A percentile compares a stretch with the other conserved stretches of the same genome.
Conservation (phyloP, 345 rosid species). For the Viola odorata region DNA sequence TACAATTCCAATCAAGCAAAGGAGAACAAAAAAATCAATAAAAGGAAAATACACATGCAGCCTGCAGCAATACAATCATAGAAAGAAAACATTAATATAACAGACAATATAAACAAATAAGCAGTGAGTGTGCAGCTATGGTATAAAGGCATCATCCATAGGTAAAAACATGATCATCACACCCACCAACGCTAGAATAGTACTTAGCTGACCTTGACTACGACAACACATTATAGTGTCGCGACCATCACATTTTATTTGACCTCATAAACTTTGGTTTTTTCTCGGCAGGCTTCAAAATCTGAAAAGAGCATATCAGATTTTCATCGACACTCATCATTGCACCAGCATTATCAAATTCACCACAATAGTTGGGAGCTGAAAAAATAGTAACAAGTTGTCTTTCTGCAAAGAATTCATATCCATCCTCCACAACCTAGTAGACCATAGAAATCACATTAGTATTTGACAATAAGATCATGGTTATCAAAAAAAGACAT, state of each 20-base stretch:
- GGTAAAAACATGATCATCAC: neutral
- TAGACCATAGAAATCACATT: conserved; percentile 14
- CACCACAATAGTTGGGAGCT: conserved; percentile 96
- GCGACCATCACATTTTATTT: conserved; percentile 50
- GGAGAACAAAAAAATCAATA: too few species aligned
- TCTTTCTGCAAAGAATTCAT: conserved; percentile 93
- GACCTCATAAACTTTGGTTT: conserved; percentile 32
- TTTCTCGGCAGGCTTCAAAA: conserved; percentile 78
- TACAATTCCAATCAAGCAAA: too few species aligned
- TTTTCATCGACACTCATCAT: conserved; percentile 90
- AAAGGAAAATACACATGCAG: too few species aligned
- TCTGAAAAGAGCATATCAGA: conserved; percentile 93
- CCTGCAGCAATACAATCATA: too few species aligned
- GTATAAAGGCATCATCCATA: neutral
- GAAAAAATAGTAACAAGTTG: conserved; percentile 92
- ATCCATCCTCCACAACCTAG: conserved; percentile 99
- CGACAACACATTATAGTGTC: conserved; percentile 4
- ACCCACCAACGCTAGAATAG: neutral
- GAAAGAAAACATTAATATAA: neutral
- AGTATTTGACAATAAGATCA: conserved; percentile 12
- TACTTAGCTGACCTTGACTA: conserved; percentile 30
- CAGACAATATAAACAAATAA: neutral
- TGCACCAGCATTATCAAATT: conserved; percentile 98
- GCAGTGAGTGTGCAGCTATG: neutral
- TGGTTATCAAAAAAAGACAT: neutral